Percentiles rank a stretch among this genome's conserved stretches.
Evolutionary conservation across 176 grass and related monocot genomes (phyloP).

Genomic region (Hordeum marinum): DNA sequence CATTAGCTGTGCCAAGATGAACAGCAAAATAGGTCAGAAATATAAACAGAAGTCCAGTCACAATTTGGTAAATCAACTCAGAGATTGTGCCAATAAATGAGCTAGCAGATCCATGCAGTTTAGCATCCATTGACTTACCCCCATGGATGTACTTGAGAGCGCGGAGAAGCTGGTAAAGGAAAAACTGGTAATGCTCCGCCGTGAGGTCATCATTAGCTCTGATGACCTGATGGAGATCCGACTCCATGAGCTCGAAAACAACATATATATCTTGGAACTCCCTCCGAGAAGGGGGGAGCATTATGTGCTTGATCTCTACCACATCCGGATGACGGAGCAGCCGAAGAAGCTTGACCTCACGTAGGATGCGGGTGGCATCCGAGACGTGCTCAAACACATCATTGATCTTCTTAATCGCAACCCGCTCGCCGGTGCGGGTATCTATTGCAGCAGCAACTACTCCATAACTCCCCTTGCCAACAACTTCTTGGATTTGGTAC

Average conservation of each 20-base stretch:
- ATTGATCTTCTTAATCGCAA: conserved; percentile 99
- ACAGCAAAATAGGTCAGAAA: conserved; percentile 20
- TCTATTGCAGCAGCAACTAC: conserved; percentile 86
- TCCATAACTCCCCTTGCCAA: conserved; percentile 92
- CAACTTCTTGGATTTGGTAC: conserved; percentile 87
- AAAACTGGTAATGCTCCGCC: conserved; percentile 83
- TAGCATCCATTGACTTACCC: conserved; percentile 32
- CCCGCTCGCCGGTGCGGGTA: conserved; percentile 68
- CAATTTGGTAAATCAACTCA: background rate
- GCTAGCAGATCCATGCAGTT: background rate
- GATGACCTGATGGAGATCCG: conserved; percentile 89
- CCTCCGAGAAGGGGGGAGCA: conserved; percentile 88
- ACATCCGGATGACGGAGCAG: conserved; percentile 84
- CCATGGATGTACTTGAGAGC: conserved; percentile 92
- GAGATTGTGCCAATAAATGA: background rate
- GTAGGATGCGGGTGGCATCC: conserved; percentile 77
- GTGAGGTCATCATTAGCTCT: conserved; percentile 93
- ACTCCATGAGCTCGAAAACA: conserved; percentile 96
- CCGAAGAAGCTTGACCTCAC: conserved; percentile 88
- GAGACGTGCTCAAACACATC: conserved; percentile 95
- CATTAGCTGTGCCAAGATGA: conserved; percentile 70
- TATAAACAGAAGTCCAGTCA: conserved; percentile 4
- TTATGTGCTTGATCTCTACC: conserved; percentile 94
- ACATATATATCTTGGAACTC: conserved; percentile 88
- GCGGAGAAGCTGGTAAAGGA: conserved; percentile 88